Evolutionary conservation across 805 yeast genomes (phyloP).

Genomic region (Wilhelminamyces savonicus): DNA sequence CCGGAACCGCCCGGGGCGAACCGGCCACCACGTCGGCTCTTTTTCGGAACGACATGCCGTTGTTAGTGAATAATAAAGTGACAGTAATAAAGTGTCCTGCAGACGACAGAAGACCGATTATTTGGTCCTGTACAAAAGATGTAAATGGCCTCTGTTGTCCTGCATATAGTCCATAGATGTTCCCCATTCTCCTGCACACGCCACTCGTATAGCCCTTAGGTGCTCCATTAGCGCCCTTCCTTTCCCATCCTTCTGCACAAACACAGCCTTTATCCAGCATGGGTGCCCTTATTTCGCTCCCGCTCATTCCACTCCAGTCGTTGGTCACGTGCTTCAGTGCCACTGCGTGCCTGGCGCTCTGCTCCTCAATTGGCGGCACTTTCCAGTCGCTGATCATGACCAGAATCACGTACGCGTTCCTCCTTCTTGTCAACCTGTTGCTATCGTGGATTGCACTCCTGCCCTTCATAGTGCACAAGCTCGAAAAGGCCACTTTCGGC

Average conservation of each 20-base stretch:
- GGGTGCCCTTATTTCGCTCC: constrained; percentile 13
- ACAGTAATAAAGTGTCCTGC: no score
- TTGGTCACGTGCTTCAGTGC: constrained; percentile 31
- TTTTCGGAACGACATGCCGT: constrained; percentile 51
- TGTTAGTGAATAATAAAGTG: no score
- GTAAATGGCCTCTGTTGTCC: no score
- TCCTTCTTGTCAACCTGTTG: constrained; percentile 71
- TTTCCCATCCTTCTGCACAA: no score
- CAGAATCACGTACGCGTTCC: constrained; percentile 75
- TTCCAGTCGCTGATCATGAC: constrained; percentile 77
- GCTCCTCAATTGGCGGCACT: constrained; percentile 46
- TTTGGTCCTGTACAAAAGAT: no score
- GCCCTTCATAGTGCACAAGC: constrained; percentile 67
- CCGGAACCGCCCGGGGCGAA: constrained; percentile 3
- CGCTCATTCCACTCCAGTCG: constrained; percentile 6
- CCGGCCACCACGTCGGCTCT: constrained; percentile 45
- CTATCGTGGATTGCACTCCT: constrained; percentile 91
- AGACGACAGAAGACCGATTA: no score
- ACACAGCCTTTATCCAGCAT: no score
- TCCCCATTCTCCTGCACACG: no score
- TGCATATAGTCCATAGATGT: no score
- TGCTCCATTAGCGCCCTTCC: no score
- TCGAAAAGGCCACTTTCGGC: constrained; percentile 67
- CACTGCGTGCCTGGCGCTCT: constrained; percentile 57
- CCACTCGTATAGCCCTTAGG: no score